Base-by-base conservation (phyloP, 106 monocot species). In the Narthecium ossifragum region DNA sequence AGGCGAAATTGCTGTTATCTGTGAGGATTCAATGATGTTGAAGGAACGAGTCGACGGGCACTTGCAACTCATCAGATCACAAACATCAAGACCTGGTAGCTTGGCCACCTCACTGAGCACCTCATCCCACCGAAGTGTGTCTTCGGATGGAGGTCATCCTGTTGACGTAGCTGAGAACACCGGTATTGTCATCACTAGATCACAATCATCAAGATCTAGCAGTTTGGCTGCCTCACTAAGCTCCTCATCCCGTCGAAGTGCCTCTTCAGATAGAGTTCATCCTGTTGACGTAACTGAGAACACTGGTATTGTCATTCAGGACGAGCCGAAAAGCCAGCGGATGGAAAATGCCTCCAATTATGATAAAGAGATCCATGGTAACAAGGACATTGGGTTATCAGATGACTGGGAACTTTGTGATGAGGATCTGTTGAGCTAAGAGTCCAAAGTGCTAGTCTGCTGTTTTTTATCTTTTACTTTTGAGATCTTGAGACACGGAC, bases 1-100 rank as follows among this genome's bases (percentile, higher is more conserved):
- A 60, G 93, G 88, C 15, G 93, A 93, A 51, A 74, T 93, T 21
- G 64, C 82, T 50, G 80, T 93, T 15, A 64, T 93, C 26, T 83
- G 70, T 63, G 93, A 85, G 52, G 93, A 89, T 73, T 72, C 85
- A 10, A 58, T 74, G 17, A 31, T 23, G 10, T 72, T 93, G 2
- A 93, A 89, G 53, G 56, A 73, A 53, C 64, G 46, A 65, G 72
- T 85, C 24, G 85, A 93, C 20, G 76, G 65, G n/a, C 64, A 50
- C 11, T 2, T 77, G 0, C 73, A 82, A 4, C 50, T 80, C 29
- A 52, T 33, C 12, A 75, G 57, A 61, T 78, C 79, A 18, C 31
- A 70, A 1, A 31, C 31, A 13, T 75, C 63, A 1, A 46, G 53
- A 60, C 18, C 52, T 18, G 61, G 67, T 18, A 71, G 64, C 54